phyloP scores from a whole-genome alignment of 495 filamentous ascomycete genomes.

The Margaritispora aquatica region DNA sequence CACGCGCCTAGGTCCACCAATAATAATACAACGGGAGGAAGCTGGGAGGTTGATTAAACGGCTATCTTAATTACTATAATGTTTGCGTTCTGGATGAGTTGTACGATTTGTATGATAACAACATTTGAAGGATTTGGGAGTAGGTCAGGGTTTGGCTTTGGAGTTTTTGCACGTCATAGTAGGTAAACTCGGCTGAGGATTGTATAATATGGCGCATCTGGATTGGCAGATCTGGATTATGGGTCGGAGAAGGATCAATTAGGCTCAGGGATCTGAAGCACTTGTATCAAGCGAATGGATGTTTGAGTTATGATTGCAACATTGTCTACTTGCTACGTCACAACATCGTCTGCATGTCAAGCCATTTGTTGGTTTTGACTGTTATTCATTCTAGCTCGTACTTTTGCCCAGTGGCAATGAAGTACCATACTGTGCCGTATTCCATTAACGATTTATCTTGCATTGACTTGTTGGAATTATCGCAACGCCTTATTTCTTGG shows the following conservation, averaged over 20 bases:
- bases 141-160: neutral
- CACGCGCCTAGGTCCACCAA: neutral
- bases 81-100: neutral
- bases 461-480: too few species aligned
- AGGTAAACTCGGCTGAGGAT: neutral
- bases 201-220: neutral
- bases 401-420: too few species aligned
- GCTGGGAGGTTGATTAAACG: slow-evolving; percentile 23
- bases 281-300: too few species aligned
- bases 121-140: neutral
- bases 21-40: slow-evolving; percentile 9
- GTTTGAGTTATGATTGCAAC: too few species aligned
- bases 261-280: too few species aligned
- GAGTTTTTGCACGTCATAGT: neutral
- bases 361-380: too few species aligned
- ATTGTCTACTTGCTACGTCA: too few species aligned
- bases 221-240: neutral
- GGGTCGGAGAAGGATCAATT: neutral
- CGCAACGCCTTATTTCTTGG: too few species aligned
- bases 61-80: neutral
- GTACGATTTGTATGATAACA: neutral
- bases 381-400: too few species aligned
- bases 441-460: too few species aligned
- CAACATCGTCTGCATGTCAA: too few species aligned
- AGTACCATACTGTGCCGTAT: too few species aligned